Evolutionary conservation across 768 basidiomycete species (phyloP).

Genomic region (Fomitopsis serialis): DNA sequence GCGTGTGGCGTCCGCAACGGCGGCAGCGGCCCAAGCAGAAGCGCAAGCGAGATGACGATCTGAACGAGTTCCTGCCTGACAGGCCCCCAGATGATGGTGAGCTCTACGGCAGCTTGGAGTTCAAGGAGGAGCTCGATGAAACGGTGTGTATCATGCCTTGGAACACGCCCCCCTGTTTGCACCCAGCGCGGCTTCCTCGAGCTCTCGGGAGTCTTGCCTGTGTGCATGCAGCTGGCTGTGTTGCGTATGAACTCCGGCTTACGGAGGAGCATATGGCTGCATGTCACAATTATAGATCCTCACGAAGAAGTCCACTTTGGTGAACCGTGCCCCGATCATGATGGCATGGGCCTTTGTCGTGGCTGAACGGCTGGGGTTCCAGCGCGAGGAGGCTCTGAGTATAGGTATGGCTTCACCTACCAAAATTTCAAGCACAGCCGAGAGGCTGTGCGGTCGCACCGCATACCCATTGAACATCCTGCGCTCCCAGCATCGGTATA

Average conservation of each 20-base stretch:
- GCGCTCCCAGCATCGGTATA: conserved; percentile 71
- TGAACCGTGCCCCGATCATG: conserved; percentile 94
- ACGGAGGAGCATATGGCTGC: background rate
- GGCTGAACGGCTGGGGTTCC: conserved; percentile 82
- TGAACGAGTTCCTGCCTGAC: conserved; percentile 56
- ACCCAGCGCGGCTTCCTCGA: background rate
- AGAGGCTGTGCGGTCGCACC: conserved; percentile 10
- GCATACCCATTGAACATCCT: conserved; percentile 3
- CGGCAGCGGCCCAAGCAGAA: conserved; percentile 39
- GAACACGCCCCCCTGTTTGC: background rate
- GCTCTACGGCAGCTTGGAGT: conserved; percentile 53
- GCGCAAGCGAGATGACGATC: conserved; percentile 44
- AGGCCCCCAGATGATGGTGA: conserved; percentile 45
- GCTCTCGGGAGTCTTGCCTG: background rate
- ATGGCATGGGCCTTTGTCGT: conserved; percentile 90
- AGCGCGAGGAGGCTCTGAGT: conserved; percentile 83
- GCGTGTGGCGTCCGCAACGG: conserved; percentile 1
- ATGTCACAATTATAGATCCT: conserved; percentile 42
- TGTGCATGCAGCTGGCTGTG: conserved; percentile 1
- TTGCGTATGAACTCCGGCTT: background rate
- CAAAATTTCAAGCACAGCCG: conserved; percentile 6
- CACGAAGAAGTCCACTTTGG: conserved; percentile 51
- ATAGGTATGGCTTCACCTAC: conserved; percentile 51
- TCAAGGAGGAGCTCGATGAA: conserved; percentile 70
- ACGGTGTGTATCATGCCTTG: conserved; percentile 35